phyloP scores from a whole-genome alignment of 129 eudicot genomes.

The Silybum marianum region DNA sequence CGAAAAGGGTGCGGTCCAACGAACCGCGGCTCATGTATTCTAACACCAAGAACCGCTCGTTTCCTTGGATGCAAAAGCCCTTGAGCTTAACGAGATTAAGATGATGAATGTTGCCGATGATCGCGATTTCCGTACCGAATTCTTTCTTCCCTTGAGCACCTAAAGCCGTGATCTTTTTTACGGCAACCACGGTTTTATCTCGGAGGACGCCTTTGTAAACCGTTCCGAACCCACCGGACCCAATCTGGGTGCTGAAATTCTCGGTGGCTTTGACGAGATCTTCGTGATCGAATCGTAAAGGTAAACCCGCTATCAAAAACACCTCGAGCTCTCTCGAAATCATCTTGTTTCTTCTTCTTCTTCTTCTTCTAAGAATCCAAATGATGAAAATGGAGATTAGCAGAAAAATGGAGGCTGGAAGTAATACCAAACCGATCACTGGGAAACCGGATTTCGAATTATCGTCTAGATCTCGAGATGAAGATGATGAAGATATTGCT shows the following conservation, averaged over 20 bases:
- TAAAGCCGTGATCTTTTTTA: slow-evolving; percentile 62
- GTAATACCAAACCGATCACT: slow-evolving; percentile 46
- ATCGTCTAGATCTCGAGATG: neutral
- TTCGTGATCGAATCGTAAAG: slow-evolving; percentile 53
- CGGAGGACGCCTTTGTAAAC: slow-evolving; percentile 68
- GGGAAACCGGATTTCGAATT: slow-evolving; percentile 39
- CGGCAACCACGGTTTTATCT: slow-evolving; percentile 76
- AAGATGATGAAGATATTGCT: slow-evolving; percentile 24
- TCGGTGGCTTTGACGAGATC: slow-evolving; percentile 64
- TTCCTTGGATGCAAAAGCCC: slow-evolving; percentile 75
- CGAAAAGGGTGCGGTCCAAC: slow-evolving; percentile 72
- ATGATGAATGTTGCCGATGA: slow-evolving; percentile 86
- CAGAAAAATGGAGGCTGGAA: slow-evolving; percentile 50
- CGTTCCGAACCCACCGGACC: slow-evolving; percentile 84
- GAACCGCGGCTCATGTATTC: slow-evolving; percentile 92
- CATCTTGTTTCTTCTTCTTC: neutral
- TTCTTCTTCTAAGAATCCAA: slow-evolving; percentile 40
- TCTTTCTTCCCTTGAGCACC: slow-evolving; percentile 77
- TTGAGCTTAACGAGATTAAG: slow-evolving; percentile 74
- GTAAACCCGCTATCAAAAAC: slow-evolving; percentile 79
- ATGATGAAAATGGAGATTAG: slow-evolving; percentile 34
- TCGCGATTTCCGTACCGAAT: slow-evolving; percentile 76
- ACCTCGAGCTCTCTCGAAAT: slow-evolving; percentile 31
- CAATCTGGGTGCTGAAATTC: slow-evolving; percentile 58
- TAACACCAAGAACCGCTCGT: slow-evolving; percentile 72